phyloP scores from a whole-genome alignment of 805 yeast genomes.

The Nakazawaea ernobii region DNA sequence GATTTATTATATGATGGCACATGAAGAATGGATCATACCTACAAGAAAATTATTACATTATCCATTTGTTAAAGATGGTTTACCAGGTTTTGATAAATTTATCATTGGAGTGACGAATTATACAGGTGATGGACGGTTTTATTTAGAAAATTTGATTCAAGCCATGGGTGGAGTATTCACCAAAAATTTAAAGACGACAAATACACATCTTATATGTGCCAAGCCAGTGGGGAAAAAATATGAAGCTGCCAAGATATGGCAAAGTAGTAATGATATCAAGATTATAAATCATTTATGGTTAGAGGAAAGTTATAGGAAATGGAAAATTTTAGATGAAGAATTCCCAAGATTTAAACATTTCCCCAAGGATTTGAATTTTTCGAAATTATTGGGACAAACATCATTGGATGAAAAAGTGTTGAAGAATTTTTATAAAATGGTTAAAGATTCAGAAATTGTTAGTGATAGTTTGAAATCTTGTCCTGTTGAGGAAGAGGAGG shows the following conservation, averaged over 20 bases:
- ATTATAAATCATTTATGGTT: slow-evolving; percentile 83
- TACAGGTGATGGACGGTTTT: slow-evolving; percentile 77
- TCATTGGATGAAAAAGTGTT: slow-evolving; percentile 37
- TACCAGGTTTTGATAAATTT: slow-evolving; percentile 49
- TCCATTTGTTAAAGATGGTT: slow-evolving; percentile 52
- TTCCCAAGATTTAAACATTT: slow-evolving; percentile 42
- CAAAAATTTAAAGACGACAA: slow-evolving; percentile 52
- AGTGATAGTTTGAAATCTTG: slow-evolving; percentile 11
- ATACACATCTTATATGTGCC: slow-evolving; percentile 71
- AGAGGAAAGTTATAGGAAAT: slow-evolving; percentile 67
- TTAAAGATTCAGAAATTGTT: slow-evolving; percentile 15
- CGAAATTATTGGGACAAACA: slow-evolving; percentile 48
- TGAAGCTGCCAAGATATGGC: slow-evolving; percentile 69
- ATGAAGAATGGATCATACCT: slow-evolving; percentile 53
- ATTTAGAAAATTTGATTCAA: slow-evolving; percentile 55
- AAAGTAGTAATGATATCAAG: slow-evolving; percentile 28
- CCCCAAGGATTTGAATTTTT: slow-evolving; percentile 34
- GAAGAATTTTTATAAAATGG: slow-evolving; percentile 29
- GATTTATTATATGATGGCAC: slow-evolving; percentile 64
- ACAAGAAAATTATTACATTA: slow-evolving; percentile 54
- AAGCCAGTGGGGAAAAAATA: slow-evolving; percentile 67
- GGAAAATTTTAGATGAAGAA: slow-evolving; percentile 46
- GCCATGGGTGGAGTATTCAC: slow-evolving; percentile 77
- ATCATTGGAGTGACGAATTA: slow-evolving; percentile 71
- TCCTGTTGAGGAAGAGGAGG: slow-evolving; percentile 3